Evolutionary conservation across 225 moss, liverwort and hornwort genomes (phyloP), one percentile per base, ranked within the genome.

Genomic region (Polytrichum formosum): DNA sequence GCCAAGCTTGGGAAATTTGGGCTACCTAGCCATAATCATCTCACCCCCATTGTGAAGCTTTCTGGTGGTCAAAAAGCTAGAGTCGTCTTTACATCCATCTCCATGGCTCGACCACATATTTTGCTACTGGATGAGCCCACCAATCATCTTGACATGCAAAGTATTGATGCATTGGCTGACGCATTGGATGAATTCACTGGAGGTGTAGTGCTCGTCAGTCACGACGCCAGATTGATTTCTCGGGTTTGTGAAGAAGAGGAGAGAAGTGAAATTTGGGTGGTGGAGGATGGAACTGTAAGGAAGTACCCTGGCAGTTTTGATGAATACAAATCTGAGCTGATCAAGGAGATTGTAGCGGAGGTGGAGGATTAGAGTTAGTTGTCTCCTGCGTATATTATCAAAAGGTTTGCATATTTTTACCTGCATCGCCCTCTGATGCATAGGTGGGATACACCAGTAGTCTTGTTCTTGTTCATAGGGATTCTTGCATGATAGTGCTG

Each of bases 141-240:
- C 6, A 96, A 96, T 74, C 96, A 96, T 82, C 85, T 96, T 37
- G 93, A 96, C 64, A 96, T 96, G 96, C 96, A 96, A 79, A 96
- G 96, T 79, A 96, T 96, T 65, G 96, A 96, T 76, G 96, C 96
- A 7, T 81, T 93, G 80, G 96, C 96, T 53, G 91, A 93, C 79
- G 96, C 96, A 5, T 87, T 96, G 77, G 96, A 96, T 25, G 90
- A 93, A 72, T 96, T 93, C 53, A 88, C 69, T 56, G 93, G 96
- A 72, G 96, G 96, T 72, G 96, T 93, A 67, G 87, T 96, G 58
- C 79, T 96, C 21, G 96, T 96, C 16, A 96, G 96, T 77, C 96
- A 96, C 72, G 96, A 96, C 63, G 87, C 96, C 19, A 90, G 96
- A 60, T 76, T 93, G 83, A 96, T 93, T 76, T 96, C 91, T 46